Base-by-base conservation (phyloP, 805 yeast genomes). In the Sungouiella blattae region DNA sequence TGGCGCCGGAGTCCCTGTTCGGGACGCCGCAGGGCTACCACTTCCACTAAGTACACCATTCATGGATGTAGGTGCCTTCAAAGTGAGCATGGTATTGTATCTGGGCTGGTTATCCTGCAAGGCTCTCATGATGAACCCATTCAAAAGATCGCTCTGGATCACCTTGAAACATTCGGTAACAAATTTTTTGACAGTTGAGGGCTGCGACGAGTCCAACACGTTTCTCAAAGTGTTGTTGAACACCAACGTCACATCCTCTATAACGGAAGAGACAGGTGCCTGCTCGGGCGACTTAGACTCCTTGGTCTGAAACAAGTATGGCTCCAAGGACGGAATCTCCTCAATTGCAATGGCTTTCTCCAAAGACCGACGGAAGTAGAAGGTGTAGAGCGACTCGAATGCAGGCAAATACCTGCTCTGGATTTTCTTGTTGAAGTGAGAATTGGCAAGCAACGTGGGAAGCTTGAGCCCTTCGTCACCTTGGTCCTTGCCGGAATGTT, bases 271-370 rank as follows among this genome's bases (percentile, higher is more conserved):
- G 4, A 83, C 76, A 2, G 89, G 91, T 4, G 80, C 67, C 20
- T 73, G 79, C 26, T 75, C 79, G 2, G 80, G 77, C 22, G 66
- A 53, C 30, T 44, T 29, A 2, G 55, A 26, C 27, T 18, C 35
- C 29, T 34, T 44, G 26, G 48, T 7, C 12, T 38, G 37, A 44
- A 68, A 52, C 49, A 56, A 36, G 72, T 43, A 58, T 1, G 62
- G 49, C 28, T 77, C 77, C 28, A 66, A 41, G 3, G 55, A 32
- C 1, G 95, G 95, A 13, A 85, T 46, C 46, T 83, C 88, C 55
- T 93, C 98, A 22, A 87, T 69, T 32, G 78, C 71, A 30, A 85
- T 75, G 2, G 96, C 86, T 52, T 83, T 87, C 50, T 85, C 93
- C 26, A 89, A 70, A 0, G 96, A 83, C 27, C 87, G 71, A 36